Evolutionary conservation across 2,329 filamentous ascomycete species (phyloP), one percentile per base, ranked within the genome.

Genomic region (Penicillium aurantiogriseum): DNA sequence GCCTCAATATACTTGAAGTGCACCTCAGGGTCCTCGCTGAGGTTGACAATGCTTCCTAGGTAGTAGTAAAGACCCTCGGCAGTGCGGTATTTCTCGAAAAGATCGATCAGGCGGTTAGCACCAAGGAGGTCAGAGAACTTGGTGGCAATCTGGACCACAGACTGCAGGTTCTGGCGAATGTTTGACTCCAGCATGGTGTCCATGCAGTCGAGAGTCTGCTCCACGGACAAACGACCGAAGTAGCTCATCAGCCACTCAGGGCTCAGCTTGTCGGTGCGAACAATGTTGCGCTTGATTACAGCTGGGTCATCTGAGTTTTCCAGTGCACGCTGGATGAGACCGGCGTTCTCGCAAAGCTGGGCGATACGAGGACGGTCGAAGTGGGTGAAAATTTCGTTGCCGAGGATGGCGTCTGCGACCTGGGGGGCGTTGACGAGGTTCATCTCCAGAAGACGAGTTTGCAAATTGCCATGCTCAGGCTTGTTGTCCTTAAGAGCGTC

Each of bases 1-100:
- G 94, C 92, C 78, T 99, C 93, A 58, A 99, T 96, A 77, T 99
- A 99, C 83, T 99, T 99, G 87, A 97, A 99, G 73, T 94, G 90
- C 31, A 99, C 94, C 72, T 99, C 94, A 23, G 89, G 84, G 68
- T 97, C 94, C 75, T 97, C 91, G 57, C 91, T 96, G 47, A 99
- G 82, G 74, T 99, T 99, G 77, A 99, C 93, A 67, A 99, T 95
- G 74, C 92, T 96, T 60, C 94, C 94, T 17, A 99, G 86, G 79
- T 97, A 99, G 81, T 96, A 97, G 84, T 94, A 99, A 5, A 99
- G 86, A 74, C 94, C 94, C 76, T 99, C 94, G 4, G 91, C 88
- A 36, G 94, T 97, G 76, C 94, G 92, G 80, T 97, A 97, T 81
- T 96, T 97, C 80, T 99, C 94, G 51, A 99, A 89, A 7, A 99